phyloP scores from a whole-genome alignment of 2,329 filamentous ascomycete genomes.

The Colletotrichum tamarilloi region DNA sequence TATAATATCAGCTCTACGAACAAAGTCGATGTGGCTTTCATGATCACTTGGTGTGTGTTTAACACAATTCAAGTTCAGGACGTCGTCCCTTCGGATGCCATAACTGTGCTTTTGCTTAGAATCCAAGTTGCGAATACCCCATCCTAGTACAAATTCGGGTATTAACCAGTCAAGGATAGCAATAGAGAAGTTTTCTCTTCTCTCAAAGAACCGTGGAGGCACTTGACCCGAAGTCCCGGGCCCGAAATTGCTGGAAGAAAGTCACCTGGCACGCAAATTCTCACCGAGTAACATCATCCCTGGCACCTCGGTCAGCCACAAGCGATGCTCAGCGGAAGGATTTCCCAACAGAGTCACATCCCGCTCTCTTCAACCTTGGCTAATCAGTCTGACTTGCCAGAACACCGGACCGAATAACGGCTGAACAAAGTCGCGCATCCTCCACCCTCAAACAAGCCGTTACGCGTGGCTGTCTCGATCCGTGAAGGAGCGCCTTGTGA shows the following conservation, averaged over 20 bases:
- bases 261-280: conserved; percentile 8
- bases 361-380: conserved; percentile 5
- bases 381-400: background rate
- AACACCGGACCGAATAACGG: conserved; percentile 22
- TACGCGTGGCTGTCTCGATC: background rate
- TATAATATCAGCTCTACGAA: background rate
- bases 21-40: background rate
- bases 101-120: background rate
- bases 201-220: conserved; percentile 1
- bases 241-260: background rate
- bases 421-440: background rate
- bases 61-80: background rate
- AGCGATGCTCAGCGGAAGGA: conserved; percentile 7
- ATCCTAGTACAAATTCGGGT: background rate
- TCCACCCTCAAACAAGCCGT: background rate
- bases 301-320: conserved; percentile 17
- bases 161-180: background rate
- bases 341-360: conserved; percentile 26
- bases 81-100: background rate
- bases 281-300: conserved; percentile 14
- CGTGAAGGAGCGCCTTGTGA: background rate
- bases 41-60: background rate
- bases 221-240: conserved; percentile 23
- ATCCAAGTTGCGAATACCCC: background rate
- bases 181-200: background rate